Conservation (phyloP, 192 early-diverging fungal species). For the Linnemannia exigua region DNA sequence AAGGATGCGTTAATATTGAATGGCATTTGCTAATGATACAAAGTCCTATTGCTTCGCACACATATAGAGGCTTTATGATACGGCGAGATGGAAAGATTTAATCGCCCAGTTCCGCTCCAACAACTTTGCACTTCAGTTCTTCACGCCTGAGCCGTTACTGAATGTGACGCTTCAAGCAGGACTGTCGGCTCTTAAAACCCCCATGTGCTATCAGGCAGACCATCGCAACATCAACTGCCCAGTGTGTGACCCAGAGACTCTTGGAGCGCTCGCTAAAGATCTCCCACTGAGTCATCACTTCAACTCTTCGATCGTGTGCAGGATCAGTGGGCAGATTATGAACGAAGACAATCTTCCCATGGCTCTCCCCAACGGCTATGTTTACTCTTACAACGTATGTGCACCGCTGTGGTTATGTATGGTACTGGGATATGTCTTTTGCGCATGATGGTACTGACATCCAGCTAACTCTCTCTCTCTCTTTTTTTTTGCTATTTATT, state of each 20-base stretch:
- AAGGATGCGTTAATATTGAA: background rate
- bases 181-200: constrained; percentile 93
- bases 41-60: background rate
- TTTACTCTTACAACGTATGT: constrained; percentile 89
- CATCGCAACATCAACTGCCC: constrained; percentile 96
- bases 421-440: background rate
- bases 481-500: background rate
- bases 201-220: constrained; percentile 80
- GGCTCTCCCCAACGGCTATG: constrained; percentile 95
- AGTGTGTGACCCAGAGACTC: constrained; percentile 87
- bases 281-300: constrained; percentile 96
- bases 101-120: constrained; percentile 86
- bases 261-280: constrained; percentile 86
- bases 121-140: constrained; percentile 89
- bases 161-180: constrained; percentile 95
- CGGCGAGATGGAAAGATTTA: constrained; percentile 82
- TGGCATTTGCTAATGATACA: too few relatives aligned
- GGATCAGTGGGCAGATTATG: constrained; percentile 93
- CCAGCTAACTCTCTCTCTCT: background rate
- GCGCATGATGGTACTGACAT: too few relatives aligned
- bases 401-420: background rate
- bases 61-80: constrained; percentile 74
- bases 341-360: constrained; percentile 97
- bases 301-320: constrained; percentile 95
- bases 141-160: constrained; percentile 91